Evolutionary conservation across 345 rosid species (phyloP).

Genomic region (Ceriops tagal): DNA sequence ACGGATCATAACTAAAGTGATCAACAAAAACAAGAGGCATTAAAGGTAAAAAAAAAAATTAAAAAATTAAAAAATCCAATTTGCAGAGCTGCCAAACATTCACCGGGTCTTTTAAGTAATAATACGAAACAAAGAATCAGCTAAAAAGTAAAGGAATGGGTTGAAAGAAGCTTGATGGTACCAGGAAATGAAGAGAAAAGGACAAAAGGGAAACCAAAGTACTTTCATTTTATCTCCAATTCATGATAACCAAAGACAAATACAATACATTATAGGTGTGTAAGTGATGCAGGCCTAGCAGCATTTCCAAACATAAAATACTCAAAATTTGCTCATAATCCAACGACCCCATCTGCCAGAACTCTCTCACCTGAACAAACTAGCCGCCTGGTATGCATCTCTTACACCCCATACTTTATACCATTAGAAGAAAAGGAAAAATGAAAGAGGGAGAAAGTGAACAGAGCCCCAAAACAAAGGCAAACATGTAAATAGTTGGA

Average conservation of each 20-base stretch:
- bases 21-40: neutral
- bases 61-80: no score
- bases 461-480: neutral
- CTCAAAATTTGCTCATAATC: neutral
- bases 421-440: neutral
- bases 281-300: conserved; percentile 75
- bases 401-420: conserved; percentile 52
- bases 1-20: no score
- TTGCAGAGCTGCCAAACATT: no score
- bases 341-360: neutral
- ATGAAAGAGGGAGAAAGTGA: neutral
- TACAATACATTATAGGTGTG: conserved; percentile 49
- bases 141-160: neutral
- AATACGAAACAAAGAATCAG: neutral
- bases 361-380: neutral
- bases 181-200: neutral
- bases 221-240: conserved; percentile 13
- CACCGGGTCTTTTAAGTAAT: neutral
- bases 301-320: conserved; percentile 18
- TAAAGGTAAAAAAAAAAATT: neutral
- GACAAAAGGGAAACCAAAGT: neutral
- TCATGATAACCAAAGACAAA: conserved; percentile 17
- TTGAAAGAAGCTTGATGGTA: neutral
- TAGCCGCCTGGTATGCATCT: conserved; percentile 61
- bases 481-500: conserved; percentile 12